Base-by-base conservation (phyloP, 2,329 filamentous ascomycete species). In the Alternaria angustiovoidea region DNA sequence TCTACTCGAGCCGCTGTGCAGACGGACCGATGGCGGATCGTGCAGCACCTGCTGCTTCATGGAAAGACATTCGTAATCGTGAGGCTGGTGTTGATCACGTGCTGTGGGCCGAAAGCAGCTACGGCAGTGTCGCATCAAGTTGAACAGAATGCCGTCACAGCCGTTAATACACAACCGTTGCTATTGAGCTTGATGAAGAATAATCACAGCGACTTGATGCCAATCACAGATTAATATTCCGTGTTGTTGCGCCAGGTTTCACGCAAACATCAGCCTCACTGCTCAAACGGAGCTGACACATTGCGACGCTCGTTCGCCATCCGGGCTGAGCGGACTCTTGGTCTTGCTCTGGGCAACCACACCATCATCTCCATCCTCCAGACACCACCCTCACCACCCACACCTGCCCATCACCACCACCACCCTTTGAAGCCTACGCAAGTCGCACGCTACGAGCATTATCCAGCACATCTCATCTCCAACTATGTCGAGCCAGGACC, bases 401-500 rank as follows among this genome's bases (percentile, higher is more conserved):
- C 63, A 57, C 62, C 64, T 61, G 46, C 63, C 58, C 63, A 51
- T 65, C 61, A 65, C 62, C 53, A 56, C 65, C 54, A 9, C 52
- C 53, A 30, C 28, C 58, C 51, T 20, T 38, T 62, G 59, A 65
- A 67, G 46, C 51, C 57, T 58, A 62, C 62, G 41, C 52, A 59
- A 48, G 61, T 72, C 68, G 63, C 67, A 69, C 57, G 28, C 67
- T 49, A 48, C 28, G 36, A 44, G 36, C 41, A 62, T 44, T 41
- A 34, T 59, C 62, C 26, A 51, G 51, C 39, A 38, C 39, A 42
- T 24, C 32, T 12, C 46, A 49, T 55, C 54, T 61, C 51, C 55
- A 38, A 57, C 65, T 64, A 80, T 73, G 83, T 84, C 78, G 83
- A 83, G 75, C 55, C 82, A 81, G 70, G 83, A 88, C 75, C 92